phyloP scores from a whole-genome alignment of 371 early-diverging fungal genomes.

The Mortierella polycephala region DNA sequence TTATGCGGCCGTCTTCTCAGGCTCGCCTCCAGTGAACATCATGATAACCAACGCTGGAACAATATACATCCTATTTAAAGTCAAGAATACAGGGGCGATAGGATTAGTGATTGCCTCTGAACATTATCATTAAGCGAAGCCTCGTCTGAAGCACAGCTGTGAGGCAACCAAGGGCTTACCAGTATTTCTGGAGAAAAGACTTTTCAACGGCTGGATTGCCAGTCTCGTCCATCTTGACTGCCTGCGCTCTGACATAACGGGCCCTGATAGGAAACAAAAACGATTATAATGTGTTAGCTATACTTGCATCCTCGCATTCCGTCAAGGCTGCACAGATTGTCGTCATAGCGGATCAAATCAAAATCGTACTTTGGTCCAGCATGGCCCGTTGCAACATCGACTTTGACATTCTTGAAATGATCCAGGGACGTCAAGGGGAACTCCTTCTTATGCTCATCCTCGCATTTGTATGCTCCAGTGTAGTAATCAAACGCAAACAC shows the following conservation, averaged over 20 bases:
- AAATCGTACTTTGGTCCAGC: slow-evolving; percentile 38
- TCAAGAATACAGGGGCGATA: background rate
- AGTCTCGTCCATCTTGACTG: slow-evolving; percentile 43
- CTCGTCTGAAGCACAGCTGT: background rate
- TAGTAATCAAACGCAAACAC: slow-evolving; percentile 49
- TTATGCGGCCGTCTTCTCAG: slow-evolving; percentile 44
- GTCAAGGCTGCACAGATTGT: no score
- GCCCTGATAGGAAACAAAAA: slow-evolving; percentile 19
- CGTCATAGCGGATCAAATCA: no score
- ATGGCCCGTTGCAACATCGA: slow-evolving; percentile 12
- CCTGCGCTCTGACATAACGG: slow-evolving; percentile 33
- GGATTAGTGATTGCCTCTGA: background rate
- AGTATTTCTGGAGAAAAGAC: slow-evolving; percentile 54
- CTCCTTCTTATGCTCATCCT: slow-evolving; percentile 17
- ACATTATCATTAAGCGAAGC: no score
- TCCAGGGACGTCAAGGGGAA: slow-evolving; percentile 31
- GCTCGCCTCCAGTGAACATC: slow-evolving; percentile 48
- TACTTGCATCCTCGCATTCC: background rate
- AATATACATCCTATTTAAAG: slow-evolving; percentile 42
- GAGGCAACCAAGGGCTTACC: slow-evolving; percentile 15
- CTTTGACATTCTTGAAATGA: slow-evolving; percentile 27
- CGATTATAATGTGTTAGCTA: background rate
- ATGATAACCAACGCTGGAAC: slow-evolving; percentile 40
- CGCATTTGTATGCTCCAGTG: slow-evolving; percentile 20
- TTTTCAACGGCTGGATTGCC: slow-evolving; percentile 49